Evolutionary conservation across 2,329 filamentous ascomycete species (phyloP).

Genomic region (Neocucurbitaria cava): DNA sequence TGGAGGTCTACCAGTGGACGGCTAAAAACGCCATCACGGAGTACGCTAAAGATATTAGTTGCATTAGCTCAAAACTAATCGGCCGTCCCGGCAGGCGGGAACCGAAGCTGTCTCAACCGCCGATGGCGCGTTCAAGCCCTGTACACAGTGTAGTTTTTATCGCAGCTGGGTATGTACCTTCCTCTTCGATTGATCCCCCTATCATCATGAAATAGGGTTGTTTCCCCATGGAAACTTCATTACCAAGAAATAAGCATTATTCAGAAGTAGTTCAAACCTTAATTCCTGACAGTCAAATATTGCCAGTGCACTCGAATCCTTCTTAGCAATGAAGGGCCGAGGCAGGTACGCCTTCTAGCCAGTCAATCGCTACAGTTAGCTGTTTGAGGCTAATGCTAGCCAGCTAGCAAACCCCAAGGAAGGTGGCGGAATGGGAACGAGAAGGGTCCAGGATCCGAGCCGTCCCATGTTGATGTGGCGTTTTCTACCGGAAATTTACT

Average conservation of each 20-base stretch:
- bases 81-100: neutral
- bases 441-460: neutral
- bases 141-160: too few species aligned
- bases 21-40: neutral
- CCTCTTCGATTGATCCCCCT: too few species aligned
- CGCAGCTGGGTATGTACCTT: too few species aligned
- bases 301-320: neutral
- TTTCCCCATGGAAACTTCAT: too few species aligned
- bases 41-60: neutral
- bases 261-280: too few species aligned
- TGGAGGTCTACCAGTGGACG: neutral
- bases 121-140: too few species aligned
- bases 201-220: neutral
- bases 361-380: neutral
- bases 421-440: neutral
- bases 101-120: too few species aligned
- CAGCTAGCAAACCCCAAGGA: constrained; percentile 2
- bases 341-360: neutral
- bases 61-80: neutral
- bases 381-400: constrained; percentile 1
- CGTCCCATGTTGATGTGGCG: neutral
- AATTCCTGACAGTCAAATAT: too few species aligned
- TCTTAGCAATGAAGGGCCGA: neutral
- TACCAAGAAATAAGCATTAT: too few species aligned
- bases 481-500: neutral